Percentiles rank a stretch among this genome's conserved stretches.
Evolutionary conservation across 441 rosid species (phyloP).

Genomic region (Macaranga tanarius): DNA sequence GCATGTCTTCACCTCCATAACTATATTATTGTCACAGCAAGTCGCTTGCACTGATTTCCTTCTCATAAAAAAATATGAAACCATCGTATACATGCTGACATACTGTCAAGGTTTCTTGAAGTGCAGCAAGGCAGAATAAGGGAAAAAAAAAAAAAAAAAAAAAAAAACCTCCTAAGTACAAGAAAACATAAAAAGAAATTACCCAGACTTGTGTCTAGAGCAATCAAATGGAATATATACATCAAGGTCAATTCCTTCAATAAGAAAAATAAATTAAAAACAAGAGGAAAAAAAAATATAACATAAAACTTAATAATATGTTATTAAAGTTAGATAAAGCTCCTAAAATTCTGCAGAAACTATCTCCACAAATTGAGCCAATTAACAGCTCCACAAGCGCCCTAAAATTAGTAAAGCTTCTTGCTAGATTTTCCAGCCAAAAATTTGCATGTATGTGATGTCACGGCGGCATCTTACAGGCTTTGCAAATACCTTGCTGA

Average conservation of each 20-base stretch:
- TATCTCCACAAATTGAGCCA: constrained; percentile 26
- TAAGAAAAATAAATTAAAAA: constrained; percentile 12
- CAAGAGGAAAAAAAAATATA: neutral
- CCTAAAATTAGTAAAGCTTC: constrained; percentile 41
- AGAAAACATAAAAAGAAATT: constrained; percentile 22
- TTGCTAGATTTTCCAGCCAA: constrained; percentile 43
- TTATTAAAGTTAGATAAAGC: constrained; percentile 43
- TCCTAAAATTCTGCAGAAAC: constrained; percentile 44
- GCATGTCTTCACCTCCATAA: too few species aligned
- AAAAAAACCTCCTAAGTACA: constrained; percentile 7
- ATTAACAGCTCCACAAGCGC: constrained; percentile 29
- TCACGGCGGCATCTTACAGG: constrained; percentile 32
- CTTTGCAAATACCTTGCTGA: constrained; percentile 22
- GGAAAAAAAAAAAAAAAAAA: too few species aligned
- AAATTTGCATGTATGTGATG: constrained; percentile 39
- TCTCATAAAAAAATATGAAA: too few species aligned
- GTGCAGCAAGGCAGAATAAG: too few species aligned
- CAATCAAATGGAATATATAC: constrained; percentile 48
- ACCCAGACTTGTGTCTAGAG: constrained; percentile 40
- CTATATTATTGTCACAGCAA: too few species aligned
- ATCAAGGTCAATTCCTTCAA: constrained; percentile 31
- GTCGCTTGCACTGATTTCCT: too few species aligned
- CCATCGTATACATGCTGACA: too few species aligned
- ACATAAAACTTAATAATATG: constrained; percentile 29
- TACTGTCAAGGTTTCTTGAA: too few species aligned